Percentiles rank a stretch among this genome's conserved stretches.
Evolutionary conservation across 1,284 basidiomycete genomes (phyloP).

Genomic region (Lentinula novae-zelandiae): DNA sequence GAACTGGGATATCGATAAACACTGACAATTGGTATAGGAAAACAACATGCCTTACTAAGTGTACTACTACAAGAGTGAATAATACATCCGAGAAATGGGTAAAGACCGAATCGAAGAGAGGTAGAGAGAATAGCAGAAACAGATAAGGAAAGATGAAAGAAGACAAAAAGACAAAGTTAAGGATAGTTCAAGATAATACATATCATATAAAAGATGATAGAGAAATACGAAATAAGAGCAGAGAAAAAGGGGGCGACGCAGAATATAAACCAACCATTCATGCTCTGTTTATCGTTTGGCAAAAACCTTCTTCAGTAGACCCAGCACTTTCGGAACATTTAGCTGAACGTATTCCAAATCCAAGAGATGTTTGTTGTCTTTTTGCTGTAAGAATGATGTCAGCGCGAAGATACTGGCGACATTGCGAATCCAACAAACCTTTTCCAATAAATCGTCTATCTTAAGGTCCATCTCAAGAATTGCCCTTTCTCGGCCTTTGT

Average conservation of each 20-base stretch:
- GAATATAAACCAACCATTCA: conserved; percentile 16
- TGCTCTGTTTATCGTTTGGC: conserved; percentile 63
- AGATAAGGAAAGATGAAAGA: conserved; percentile 18
- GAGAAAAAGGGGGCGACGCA: conserved; percentile 23
- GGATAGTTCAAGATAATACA: conserved; percentile 13
- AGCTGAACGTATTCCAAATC: conserved; percentile 98
- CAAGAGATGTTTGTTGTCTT: conserved; percentile 93
- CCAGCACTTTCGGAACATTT: conserved; percentile 93
- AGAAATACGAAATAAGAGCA: conserved; percentile 12
- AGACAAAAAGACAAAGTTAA: conserved; percentile 13
- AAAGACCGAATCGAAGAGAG: conserved; percentile 16
- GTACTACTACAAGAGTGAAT: conserved; percentile 21
- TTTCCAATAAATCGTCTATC: conserved; percentile 97
- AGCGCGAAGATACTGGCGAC: neutral
- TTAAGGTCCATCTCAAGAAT: conserved; percentile 99
- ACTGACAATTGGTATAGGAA: neutral
- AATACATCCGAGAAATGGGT: conserved; percentile 28
- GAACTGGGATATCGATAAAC: neutral
- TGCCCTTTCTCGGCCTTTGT: conserved; percentile 98
- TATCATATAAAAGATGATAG: conserved; percentile 14
- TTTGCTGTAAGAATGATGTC: conserved; percentile 65
- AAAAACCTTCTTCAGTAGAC: conserved; percentile 88
- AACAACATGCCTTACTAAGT: conserved; percentile 12
- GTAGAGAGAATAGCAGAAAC: conserved; percentile 15
- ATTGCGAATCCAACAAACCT: conserved; percentile 46